A percentile compares a stretch with the other conserved stretches of the same genome.
phyloP scores from a whole-genome alignment of 2,329 filamentous ascomycete genomes.

The Sphaerostilbella broomeana region DNA sequence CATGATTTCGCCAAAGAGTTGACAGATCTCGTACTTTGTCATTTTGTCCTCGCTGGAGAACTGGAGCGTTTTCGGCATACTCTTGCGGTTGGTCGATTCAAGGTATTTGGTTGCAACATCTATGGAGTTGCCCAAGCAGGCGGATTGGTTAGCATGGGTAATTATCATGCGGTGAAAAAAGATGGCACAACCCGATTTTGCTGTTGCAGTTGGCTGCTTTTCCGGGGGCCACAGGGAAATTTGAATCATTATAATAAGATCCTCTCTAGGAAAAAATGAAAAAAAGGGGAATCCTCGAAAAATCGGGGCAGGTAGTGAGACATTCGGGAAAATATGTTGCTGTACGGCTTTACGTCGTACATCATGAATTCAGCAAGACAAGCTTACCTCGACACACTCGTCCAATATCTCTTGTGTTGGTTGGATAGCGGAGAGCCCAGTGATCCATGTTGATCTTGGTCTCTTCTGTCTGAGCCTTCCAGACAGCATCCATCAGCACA shows the following conservation, averaged over 20 bases:
- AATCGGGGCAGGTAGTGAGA: neutral
- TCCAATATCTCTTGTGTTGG: constrained; percentile 81
- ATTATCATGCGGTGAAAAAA: too few species aligned
- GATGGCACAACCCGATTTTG: too few species aligned
- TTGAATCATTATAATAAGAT: too few species aligned
- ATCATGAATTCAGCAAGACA: constrained; percentile 1
- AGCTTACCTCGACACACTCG: constrained; percentile 62
- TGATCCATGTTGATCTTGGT: constrained; percentile 72
- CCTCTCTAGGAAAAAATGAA: too few species aligned
- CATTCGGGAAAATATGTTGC: constrained; percentile 9
- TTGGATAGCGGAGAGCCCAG: constrained; percentile 78
- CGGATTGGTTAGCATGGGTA: too few species aligned
- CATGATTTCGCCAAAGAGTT: constrained; percentile 72
- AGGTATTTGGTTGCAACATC: constrained; percentile 69
- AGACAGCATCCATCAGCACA: constrained; percentile 67
- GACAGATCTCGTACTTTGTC: constrained; percentile 87
- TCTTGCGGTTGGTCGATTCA: constrained; percentile 37
- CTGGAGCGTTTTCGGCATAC: constrained; percentile 66
- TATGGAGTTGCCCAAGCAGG: too few species aligned
- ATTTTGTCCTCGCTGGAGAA: constrained; percentile 80
- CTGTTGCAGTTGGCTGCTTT: too few species aligned
- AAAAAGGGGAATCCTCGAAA: neutral
- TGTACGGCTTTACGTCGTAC: too few species aligned
- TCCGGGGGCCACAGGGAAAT: too few species aligned
- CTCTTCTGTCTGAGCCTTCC: constrained; percentile 61